Conservation (phyloP, 2,329 filamentous ascomycete species). For the Claviceps monticola region DNA sequence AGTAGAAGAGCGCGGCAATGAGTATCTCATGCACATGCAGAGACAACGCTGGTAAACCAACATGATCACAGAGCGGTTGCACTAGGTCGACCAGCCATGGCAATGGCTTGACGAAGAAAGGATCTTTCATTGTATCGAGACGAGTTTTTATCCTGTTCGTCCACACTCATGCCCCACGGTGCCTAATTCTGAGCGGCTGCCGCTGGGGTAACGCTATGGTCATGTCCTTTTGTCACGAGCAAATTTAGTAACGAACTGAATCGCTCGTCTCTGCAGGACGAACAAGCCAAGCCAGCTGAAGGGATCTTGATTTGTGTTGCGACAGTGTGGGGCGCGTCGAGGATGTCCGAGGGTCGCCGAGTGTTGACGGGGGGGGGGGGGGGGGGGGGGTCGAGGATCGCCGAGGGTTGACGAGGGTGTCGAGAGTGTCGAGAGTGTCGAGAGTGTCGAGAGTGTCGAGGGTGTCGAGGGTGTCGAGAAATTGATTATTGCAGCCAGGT, state of each 20-base stretch:
- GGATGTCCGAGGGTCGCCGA: no score
- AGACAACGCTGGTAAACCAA: constrained; percentile 52
- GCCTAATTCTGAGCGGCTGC: neutral
- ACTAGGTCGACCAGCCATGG: constrained; percentile 43
- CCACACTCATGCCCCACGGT: neutral
- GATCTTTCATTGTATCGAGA: constrained; percentile 49
- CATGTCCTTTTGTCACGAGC: neutral
- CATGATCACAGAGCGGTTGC: constrained; percentile 48
- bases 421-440: no score
- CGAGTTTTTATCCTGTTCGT: neutral
- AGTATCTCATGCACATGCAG: constrained; percentile 67
- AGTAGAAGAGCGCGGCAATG: constrained; percentile 53
- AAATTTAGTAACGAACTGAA: neutral
- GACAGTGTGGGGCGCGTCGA: no score
- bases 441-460: no score
- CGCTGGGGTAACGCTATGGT: neutral
- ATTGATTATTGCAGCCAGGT: no score
- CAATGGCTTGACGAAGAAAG: constrained; percentile 50
- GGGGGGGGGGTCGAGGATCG: no score
- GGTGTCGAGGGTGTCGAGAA: no score
- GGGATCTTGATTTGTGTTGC: no score
- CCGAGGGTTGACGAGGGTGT: no score
- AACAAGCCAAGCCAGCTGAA: no score
- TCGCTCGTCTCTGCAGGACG: no score
- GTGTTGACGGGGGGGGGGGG: no score